These are phyloP conservation scores for Puccinia polysora DNA, from an alignment of 1,284 basidiomycete genomes.

Conservation along the genomic window DNA sequence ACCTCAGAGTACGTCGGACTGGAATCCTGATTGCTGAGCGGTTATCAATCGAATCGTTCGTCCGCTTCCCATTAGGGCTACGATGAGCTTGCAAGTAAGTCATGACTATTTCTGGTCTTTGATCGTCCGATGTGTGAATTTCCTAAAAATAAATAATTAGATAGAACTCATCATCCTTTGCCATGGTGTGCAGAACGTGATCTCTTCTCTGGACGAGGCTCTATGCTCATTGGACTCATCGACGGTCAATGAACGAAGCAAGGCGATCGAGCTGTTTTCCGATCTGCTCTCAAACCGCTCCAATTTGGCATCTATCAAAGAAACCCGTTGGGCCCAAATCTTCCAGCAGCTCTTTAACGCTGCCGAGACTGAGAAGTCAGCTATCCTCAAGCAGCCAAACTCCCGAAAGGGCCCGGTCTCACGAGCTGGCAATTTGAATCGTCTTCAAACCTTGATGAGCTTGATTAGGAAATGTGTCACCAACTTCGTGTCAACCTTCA, in stretches of 20 bases:
- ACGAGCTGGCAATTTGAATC: conserved; percentile 8
- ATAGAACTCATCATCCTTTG: no score
- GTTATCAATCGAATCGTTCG: no score
- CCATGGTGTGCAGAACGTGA: no score
- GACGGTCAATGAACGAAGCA: conserved; percentile 35
- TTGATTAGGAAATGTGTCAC: conserved; percentile 36
- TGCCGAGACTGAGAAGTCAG: conserved; percentile 29
- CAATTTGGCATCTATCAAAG: conserved; percentile 19
- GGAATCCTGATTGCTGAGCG: no score
- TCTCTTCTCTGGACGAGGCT: conserved; percentile 40
- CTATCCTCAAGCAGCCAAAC: conserved; percentile 14
- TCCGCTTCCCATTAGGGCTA: no score
- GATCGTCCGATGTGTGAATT: no score
- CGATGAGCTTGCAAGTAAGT: no score
- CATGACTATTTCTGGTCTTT: no score
- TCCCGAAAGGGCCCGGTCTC: conserved; percentile 22
- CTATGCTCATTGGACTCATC: conserved; percentile 14
- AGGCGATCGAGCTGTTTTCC: conserved; percentile 24
- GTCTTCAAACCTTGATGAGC: conserved; percentile 9
- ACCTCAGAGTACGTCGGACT: no score
- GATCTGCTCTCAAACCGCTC: conserved; percentile 35
- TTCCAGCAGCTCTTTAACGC: conserved; percentile 32
- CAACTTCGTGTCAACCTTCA: conserved; percentile 18
- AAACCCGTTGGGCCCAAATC: conserved; percentile 28
- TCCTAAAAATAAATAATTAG: no score